A percentile compares a stretch with the other conserved stretches of the same genome.
These are phyloP conservation scores for Metarhizium rileyi DNA, from an alignment of 2,329 filamentous ascomycete genomes.

Conservation along the genomic window DNA sequence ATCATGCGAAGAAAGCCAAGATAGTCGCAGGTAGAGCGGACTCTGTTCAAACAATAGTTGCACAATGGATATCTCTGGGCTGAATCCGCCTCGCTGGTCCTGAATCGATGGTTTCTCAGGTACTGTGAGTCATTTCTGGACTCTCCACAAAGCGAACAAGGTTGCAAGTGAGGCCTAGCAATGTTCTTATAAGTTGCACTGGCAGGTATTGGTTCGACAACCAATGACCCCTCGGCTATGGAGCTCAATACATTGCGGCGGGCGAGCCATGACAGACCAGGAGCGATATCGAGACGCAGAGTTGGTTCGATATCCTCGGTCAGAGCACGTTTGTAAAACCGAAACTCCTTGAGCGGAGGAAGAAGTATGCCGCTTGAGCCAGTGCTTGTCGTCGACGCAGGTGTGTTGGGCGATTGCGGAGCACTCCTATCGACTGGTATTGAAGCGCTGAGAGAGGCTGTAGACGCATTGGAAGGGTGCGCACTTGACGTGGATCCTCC, in stretches of 20 bases:
- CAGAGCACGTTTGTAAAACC: slow-evolving; percentile 85
- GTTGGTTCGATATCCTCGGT: slow-evolving; percentile 93
- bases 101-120: slow-evolving; percentile 76
- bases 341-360: slow-evolving; percentile 73
- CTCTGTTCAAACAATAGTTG: slow-evolving; percentile 71
- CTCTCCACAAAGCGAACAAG: slow-evolving; percentile 87
- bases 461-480: slow-evolving; percentile 48
- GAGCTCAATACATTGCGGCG: slow-evolving; percentile 74
- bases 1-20: slow-evolving; percentile 85
- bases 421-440: slow-evolving; percentile 40
- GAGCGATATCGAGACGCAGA: slow-evolving; percentile 76
- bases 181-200: slow-evolving; percentile 39
- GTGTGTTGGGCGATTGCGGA: slow-evolving; percentile 49
- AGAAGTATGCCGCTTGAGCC: slow-evolving; percentile 29
- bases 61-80: slow-evolving; percentile 87
- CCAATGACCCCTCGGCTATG: slow-evolving; percentile 73
- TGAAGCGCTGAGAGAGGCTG: slow-evolving; percentile 44
- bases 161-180: slow-evolving; percentile 45
- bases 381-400: slow-evolving; percentile 40
- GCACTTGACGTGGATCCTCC: slow-evolving; percentile 37
- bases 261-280: slow-evolving; percentile 87
- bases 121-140: slow-evolving; percentile 60
- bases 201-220: slow-evolving; percentile 78
- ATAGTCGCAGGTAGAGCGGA: slow-evolving; percentile 86
- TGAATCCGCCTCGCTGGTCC: slow-evolving; percentile 75